Evolutionary conservation across 805 yeast genomes (phyloP), one percentile per base, ranked within the genome.

Genomic region (Kuraishia capsulata): DNA sequence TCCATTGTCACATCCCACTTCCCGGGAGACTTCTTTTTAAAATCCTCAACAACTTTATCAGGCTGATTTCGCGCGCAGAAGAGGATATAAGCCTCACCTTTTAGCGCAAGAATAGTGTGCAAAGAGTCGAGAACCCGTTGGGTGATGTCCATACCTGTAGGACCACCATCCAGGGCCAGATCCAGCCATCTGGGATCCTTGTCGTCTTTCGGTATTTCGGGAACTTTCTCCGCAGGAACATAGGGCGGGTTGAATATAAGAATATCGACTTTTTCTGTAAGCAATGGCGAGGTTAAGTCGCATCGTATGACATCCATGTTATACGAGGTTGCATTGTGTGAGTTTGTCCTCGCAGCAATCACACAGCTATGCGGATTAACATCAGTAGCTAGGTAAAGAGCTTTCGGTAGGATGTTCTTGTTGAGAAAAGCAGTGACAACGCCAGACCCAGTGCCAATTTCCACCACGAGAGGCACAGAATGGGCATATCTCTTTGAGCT

Each of bases 191-290:
- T 64, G 23, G 69, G 67, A 16, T 73, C 78, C 8, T 67, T 72
- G 3, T 65, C 67, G 0, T 46, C 33, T 1, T 41, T 42, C 0
- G 92, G 92, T 1, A 72, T 47, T 0, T 45, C 51, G 0, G 97
- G 97, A 0, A 86, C 82, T 0, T 51, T 52, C 42, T 78, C 88
- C 1, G 90, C 85, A 0, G 98, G 98, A 1, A 92, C 98, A 53
- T 92, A 92, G 0, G 98, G 98, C 0, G 98, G 98, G 52, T 92
- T 92, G 60, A 92, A 92, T 1, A 92, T 66, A 18, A 92, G 61
- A 1, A 90, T 41, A 50, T 92, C 97, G 2, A 88, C 68, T 4
- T 60, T 37, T 2, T 66, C 47, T 0, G 52, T 51, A 10, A 71
- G 54, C 8, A 87, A 44, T 2, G 75, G 65, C 8, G 68, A 48